A percentile compares a stretch with the other conserved stretches of the same genome.
Evolutionary conservation across 208 protist genomes (phyloP).

Genomic region (Porcisia hertigi): DNA sequence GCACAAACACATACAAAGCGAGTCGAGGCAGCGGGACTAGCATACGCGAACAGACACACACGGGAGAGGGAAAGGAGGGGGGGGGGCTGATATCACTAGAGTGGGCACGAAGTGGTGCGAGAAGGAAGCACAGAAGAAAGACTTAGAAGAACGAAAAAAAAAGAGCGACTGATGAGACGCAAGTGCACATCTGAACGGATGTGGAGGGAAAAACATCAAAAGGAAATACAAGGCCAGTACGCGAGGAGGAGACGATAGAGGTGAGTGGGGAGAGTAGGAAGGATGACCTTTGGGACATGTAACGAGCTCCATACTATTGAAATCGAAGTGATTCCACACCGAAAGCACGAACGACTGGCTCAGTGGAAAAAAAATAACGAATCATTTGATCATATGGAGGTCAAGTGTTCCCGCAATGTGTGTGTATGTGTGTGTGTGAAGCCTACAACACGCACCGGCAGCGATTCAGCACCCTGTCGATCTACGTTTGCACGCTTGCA

Average conservation of each 20-base stretch:
- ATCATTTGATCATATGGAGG: not conserved
- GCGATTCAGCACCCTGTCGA: not conserved
- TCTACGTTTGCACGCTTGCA: not conserved
- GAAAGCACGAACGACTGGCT: not conserved
- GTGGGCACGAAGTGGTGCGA: not conserved
- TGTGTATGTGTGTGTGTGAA: not conserved
- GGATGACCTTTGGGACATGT: not conserved
- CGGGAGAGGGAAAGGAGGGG: not conserved
- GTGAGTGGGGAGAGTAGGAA: not conserved
- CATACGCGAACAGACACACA: not conserved
- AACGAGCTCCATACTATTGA: no score
- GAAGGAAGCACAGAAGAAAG: not conserved
- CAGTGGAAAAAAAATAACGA: not conserved
- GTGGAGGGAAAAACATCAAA: not conserved
- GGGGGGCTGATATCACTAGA: not conserved
- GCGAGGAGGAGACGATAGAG: not conserved
- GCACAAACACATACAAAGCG: not conserved
- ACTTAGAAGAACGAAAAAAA: not conserved
- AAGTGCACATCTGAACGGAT: not conserved
- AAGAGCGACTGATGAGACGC: not conserved
- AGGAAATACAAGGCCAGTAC: not conserved
- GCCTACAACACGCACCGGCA: not conserved
- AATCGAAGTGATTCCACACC: not conserved
- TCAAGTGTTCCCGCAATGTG: not conserved
- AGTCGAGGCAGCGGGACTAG: not conserved